These are phyloP conservation scores for Drechslerella dactyloides DNA, from an alignment of 2,329 filamentous ascomycete genomes.

Conservation along the genomic window DNA sequence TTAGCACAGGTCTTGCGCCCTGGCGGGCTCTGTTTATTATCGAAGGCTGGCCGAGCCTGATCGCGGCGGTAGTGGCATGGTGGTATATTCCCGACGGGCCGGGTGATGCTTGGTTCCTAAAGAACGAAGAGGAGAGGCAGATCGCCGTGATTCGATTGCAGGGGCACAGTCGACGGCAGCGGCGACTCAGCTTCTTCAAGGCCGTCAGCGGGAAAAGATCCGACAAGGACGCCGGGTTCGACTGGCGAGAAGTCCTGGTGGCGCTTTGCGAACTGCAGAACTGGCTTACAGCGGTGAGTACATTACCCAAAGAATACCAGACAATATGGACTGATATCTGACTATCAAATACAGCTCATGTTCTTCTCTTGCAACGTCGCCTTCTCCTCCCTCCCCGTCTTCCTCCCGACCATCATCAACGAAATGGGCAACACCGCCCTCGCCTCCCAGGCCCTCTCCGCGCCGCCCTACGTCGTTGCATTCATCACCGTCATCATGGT, in stretches of 20 bases:
- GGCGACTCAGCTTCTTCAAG: slow-evolving; percentile 49
- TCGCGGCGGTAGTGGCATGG: slow-evolving; percentile 65
- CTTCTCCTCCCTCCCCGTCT: slow-evolving; percentile 70
- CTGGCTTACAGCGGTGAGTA: slow-evolving; percentile 54
- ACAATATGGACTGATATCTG: background rate
- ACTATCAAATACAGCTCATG: slow-evolving; percentile 59
- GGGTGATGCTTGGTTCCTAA: slow-evolving; percentile 63
- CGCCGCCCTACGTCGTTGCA: slow-evolving; percentile 72
- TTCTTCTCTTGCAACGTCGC: slow-evolving; percentile 70
- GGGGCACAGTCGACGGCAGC: slow-evolving; percentile 57
- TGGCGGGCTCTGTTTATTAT: slow-evolving; percentile 73
- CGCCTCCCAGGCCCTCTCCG: slow-evolving; percentile 73
- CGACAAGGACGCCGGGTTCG: slow-evolving; percentile 56
- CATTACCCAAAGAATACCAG: background rate
- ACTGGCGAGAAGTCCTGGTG: slow-evolving; percentile 61
- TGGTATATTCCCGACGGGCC: slow-evolving; percentile 64
- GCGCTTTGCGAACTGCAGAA: slow-evolving; percentile 62
- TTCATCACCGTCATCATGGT: slow-evolving; percentile 69
- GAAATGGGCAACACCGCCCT: slow-evolving; percentile 73
- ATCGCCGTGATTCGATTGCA: slow-evolving; percentile 64
- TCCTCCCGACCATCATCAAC: slow-evolving; percentile 68
- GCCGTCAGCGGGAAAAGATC: slow-evolving; percentile 20
- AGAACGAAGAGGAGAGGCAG: slow-evolving; percentile 64
- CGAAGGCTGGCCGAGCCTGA: slow-evolving; percentile 68
- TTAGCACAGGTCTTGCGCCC: slow-evolving; percentile 64